These are phyloP conservation scores for Penicillium cataractarum DNA, from an alignment of 495 filamentous ascomycete genomes.

Conservation along the genomic window DNA sequence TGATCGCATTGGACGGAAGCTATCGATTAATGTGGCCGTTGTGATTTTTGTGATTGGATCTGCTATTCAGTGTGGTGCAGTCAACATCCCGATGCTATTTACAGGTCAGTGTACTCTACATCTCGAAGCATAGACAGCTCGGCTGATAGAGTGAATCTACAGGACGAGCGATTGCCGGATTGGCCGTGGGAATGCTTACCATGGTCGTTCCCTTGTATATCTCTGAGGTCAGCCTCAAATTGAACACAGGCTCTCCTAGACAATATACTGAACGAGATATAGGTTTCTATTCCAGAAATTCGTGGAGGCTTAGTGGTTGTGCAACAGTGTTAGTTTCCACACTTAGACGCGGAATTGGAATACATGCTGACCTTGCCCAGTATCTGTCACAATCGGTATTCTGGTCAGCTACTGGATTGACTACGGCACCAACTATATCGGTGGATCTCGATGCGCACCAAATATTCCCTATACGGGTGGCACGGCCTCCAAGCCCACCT, in stretches of 20 bases:
- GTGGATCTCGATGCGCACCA: slow-evolving; percentile 44
- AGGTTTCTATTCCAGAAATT: slow-evolving; percentile 58
- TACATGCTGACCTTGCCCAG: slow-evolving; percentile 12
- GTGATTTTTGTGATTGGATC: slow-evolving; percentile 78
- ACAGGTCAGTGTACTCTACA: slow-evolving; percentile 46
- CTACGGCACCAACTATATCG: slow-evolving; percentile 55
- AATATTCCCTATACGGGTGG: slow-evolving; percentile 69
- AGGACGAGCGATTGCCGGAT: slow-evolving; percentile 73
- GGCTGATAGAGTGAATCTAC: slow-evolving; percentile 12
- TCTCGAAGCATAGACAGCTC: neutral
- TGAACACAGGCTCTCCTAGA: neutral
- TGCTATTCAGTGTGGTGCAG: slow-evolving; percentile 65
- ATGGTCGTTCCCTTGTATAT: slow-evolving; percentile 52
- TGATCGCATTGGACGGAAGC: slow-evolving; percentile 74
- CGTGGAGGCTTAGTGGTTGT: slow-evolving; percentile 74
- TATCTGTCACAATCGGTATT: slow-evolving; percentile 83
- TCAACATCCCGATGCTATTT: slow-evolving; percentile 66
- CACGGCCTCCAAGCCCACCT: slow-evolving; percentile 44
- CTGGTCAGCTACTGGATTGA: slow-evolving; percentile 86
- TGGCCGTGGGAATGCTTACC: slow-evolving; percentile 41
- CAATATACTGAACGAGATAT: slow-evolving; percentile 16
- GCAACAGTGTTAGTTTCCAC: slow-evolving; percentile 61
- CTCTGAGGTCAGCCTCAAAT: slow-evolving; percentile 29
- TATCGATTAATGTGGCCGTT: slow-evolving; percentile 71
- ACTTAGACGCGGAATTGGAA: neutral